Base-by-base conservation (phyloP, 371 early-diverging fungal species). In the Syncephalastrum racemosum region DNA sequence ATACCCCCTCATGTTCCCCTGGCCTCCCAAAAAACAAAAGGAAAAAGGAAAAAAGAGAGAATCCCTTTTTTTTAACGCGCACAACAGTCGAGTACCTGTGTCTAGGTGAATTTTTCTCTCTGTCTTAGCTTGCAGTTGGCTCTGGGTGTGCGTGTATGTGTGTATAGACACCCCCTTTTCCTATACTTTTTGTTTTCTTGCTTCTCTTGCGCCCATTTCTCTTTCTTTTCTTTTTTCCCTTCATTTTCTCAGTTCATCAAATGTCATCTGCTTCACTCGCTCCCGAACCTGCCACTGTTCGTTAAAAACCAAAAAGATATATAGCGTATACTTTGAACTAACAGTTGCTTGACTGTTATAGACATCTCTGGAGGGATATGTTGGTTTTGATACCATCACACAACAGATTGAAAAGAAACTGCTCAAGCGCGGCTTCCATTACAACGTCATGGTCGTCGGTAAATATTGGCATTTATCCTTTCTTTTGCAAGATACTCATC, bases 391-490 rank as follows among this genome's bases (percentile, higher is more conserved):
- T 81, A 88, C 91, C 54, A 90, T 96, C 76, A 91, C 95, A 52
- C 81, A 85, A 54, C 98, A 97, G 73, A 93, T 94, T 66, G 92
- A 94, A 70, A 88, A 88, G 75, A 93, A 92, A 77, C 81, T 96
- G 56, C 73, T 95, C 54, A 94, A 95, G 79, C 86, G 95, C 47
- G 96, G 96, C 36, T 95, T 97, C 76, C 86, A 88, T 68, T 92
- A 96, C 75, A 97, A 97, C 79, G 82, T 97, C 62, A 92, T 95
- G 86, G 86, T 95, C 46, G 96, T 93, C 62, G 95, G 95, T 88
- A 70, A 68, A 31, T 43, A 6, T 23, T 24, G 24, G n/a, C 40
- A 4, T 43, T 19, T 15, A 50, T 49, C 14, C 20, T 14, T 27
- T 46, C 24, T 25, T 24, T 27, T 19, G 48, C 18, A 31, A 27